Evolutionary conservation across 768 basidiomycete species (phyloP), one percentile per base, ranked within the genome.

Genomic region (Sporobolomyces phaffii): DNA sequence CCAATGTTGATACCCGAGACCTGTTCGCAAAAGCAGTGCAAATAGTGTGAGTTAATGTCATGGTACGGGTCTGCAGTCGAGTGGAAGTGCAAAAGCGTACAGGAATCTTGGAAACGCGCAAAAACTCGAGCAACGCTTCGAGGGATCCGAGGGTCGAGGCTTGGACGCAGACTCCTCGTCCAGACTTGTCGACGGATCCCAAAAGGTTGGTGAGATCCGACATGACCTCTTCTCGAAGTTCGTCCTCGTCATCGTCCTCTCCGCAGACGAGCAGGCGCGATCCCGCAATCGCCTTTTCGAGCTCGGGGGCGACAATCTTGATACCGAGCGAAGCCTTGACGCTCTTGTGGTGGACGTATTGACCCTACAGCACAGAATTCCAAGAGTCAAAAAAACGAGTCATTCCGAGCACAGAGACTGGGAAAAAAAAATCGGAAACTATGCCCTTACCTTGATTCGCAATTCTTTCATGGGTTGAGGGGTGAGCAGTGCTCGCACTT

Each of bases 1-100:
- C 96, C 96, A 67, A 99, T 96, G 78, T 94, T 94, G 79, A 98
- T 94, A 22, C 90, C 90, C 14, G 90, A 90, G 3, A 99, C 94
- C 69, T 71, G 29, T n/a, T n/a, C n/a, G n/a, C n/a, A n/a, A n/a
- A n/a, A n/a, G n/a, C n/a, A n/a, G n/a, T n/a, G n/a, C n/a, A n/a
- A n/a, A n/a, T n/a, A n/a, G n/a, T n/a, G n/a, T n/a, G n/a, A n/a
- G n/a, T n/a, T n/a, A n/a, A n/a, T n/a, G n/a, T n/a, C n/a, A 4
- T 22, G 13, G 22, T 14, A 36, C 26, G 24, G 14, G 28, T 40
- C 9, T 8, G 28, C 2, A 56, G 26, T 29, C 24, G 22, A 15
- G 18, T 5, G n/a, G 54, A 6, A 10, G 7, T 22, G 31, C 13
- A 9, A 4, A n/a, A 41, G 64, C 69, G 20, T 13, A 74, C 75